Conservation (phyloP, 306 rosid species). For the Fragaria nilgerrensis region DNA sequence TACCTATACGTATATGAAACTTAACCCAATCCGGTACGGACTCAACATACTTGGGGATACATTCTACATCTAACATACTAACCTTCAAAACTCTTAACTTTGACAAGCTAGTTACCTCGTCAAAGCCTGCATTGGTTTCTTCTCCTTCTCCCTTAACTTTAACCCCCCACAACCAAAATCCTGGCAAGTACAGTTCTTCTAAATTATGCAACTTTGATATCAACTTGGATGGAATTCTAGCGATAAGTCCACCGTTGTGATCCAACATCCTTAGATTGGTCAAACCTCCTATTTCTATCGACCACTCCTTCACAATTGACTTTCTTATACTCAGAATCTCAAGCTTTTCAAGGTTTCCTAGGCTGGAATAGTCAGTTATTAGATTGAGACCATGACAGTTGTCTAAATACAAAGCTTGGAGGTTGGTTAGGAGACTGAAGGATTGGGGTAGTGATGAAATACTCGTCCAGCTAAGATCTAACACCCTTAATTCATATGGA, state of each 20-base stretch:
- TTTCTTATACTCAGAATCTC: neutral
- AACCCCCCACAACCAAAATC: neutral
- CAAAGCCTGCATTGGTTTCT: neutral
- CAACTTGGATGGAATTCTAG: neutral
- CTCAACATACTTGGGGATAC: neutral
- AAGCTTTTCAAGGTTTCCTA: neutral
- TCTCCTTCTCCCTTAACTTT: neutral
- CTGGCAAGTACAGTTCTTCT: neutral
- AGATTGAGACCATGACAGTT: neutral
- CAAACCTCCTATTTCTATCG: neutral
- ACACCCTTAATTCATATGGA: neutral
- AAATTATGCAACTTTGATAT: neutral
- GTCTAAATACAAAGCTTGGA: neutral
- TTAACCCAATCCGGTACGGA: neutral
- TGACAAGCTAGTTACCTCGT: neutral
- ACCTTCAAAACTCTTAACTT: neutral
- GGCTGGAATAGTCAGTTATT: neutral
- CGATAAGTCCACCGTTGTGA: neutral
- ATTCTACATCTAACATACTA: neutral
- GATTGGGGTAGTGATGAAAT: neutral
- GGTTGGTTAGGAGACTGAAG: neutral
- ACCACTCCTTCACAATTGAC: neutral
- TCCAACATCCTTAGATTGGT: neutral
- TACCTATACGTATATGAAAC: neutral
- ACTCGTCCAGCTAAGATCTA: neutral